Evolutionary conservation across 2,329 filamentous ascomycete species (phyloP).

Genomic region (Aaosphaeria pasadenensis): DNA sequence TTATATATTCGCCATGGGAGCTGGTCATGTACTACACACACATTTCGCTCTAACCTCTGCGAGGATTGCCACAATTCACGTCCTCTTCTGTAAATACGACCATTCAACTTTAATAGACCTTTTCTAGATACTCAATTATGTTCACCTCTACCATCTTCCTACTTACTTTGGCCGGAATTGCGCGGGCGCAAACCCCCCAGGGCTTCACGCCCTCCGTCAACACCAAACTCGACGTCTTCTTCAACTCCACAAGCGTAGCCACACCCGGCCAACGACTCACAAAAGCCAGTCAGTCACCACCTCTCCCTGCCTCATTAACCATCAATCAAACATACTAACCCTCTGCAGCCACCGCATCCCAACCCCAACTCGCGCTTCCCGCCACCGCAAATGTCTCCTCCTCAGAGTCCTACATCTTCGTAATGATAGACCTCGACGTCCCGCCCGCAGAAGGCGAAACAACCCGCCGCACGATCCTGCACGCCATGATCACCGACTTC

Average conservation of each 20-base stretch:
- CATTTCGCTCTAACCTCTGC: not conserved
- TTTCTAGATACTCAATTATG: conserved; percentile 14
- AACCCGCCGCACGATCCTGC: conserved; percentile 27
- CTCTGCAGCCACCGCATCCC: conserved; percentile 17
- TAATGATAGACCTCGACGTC: conserved; percentile 36
- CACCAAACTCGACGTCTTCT: conserved; percentile 28
- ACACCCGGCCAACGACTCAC: conserved; percentile 24
- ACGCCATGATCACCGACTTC: conserved; percentile 33
- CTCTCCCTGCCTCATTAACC: not conserved
- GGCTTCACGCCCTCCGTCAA: conserved; percentile 26
- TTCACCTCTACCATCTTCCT: conserved; percentile 20
- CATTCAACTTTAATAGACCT: not conserved
- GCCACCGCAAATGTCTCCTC: conserved; percentile 6
- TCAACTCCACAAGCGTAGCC: conserved; percentile 27
- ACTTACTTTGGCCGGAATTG: conserved; percentile 18
- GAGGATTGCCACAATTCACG: not conserved
- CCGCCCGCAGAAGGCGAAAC: conserved; percentile 19
- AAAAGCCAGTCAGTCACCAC: conserved; percentile 26
- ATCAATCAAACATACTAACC: not conserved
- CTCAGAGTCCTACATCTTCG: conserved; percentile 28
- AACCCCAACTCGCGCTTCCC: conserved; percentile 25
- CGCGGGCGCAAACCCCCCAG: conserved; percentile 30
- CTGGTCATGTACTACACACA: not conserved
- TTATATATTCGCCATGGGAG: no score
- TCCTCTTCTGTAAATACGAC: not conserved